These are phyloP conservation scores for Hyphodiscus hymeniophilus DNA, from an alignment of 495 filamentous ascomycete species.

Conservation along the genomic window DNA sequence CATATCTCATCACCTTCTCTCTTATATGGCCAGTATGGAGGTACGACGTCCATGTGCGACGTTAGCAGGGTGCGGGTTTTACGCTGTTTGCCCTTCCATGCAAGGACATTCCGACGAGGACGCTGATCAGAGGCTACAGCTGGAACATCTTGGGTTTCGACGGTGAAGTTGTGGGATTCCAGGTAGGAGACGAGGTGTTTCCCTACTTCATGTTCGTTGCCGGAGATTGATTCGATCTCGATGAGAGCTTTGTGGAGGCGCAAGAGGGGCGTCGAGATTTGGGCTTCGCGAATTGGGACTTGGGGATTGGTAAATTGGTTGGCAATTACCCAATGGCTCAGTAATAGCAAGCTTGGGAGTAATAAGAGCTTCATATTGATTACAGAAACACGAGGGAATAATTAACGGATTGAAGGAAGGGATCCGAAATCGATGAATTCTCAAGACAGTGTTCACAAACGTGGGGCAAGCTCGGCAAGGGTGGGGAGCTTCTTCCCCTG, in stretches of 20 bases:
- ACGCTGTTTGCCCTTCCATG: constrained; percentile 52
- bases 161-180: constrained; percentile 51
- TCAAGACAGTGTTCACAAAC: too few relatives aligned
- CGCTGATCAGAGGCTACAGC: constrained; percentile 31
- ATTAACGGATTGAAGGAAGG: too few relatives aligned
- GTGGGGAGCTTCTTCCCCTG: too few relatives aligned
- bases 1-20: constrained; percentile 42
- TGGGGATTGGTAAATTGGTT: constrained; percentile 1
- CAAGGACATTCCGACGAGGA: constrained; percentile 67
- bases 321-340: constrained; percentile 3
- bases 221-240: constrained; percentile 65
- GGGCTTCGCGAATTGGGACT: too few relatives aligned
- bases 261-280: constrained; percentile 39
- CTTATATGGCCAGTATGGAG: constrained; percentile 63
- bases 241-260: constrained; percentile 71
- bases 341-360: not conserved
- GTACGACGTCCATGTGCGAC: constrained; percentile 65
- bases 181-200: constrained; percentile 64
- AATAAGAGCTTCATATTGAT: constrained; percentile 11
- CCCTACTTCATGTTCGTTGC: constrained; percentile 61
- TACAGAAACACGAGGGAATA: too few relatives aligned
- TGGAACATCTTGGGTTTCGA: constrained; percentile 61
- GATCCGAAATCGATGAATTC: too few relatives aligned
- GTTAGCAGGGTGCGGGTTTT: constrained; percentile 61
- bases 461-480: too few relatives aligned